A percentile compares a stretch with the other conserved stretches of the same genome.
Conservation (phyloP, 2,329 filamentous ascomycete species). For the Phoma herbarum region DNA sequence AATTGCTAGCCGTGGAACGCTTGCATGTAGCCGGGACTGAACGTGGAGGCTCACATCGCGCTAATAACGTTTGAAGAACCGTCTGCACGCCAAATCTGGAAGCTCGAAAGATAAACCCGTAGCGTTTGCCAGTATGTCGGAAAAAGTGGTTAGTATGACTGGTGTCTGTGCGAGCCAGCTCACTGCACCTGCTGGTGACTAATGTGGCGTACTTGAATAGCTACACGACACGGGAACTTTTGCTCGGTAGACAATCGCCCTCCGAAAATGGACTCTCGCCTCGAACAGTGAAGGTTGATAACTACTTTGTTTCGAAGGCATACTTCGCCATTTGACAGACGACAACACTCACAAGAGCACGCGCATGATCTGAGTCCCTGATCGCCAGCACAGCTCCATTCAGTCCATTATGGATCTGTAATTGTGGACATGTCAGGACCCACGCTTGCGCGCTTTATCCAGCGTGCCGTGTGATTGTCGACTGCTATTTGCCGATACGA, state of each 20-base stretch:
- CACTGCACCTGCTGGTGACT: background rate
- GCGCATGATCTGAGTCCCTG: background rate
- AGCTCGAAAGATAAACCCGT: background rate
- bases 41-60: background rate
- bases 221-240: background rate
- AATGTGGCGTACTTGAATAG: background rate
- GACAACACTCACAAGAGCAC: background rate
- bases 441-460: background rate
- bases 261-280: background rate
- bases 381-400: background rate
- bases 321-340: no score
- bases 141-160: background rate
- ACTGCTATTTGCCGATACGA: background rate
- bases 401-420: background rate
- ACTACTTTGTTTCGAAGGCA: no score
- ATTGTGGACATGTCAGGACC: background rate
- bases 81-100: background rate
- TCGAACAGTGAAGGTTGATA: background rate
- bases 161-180: background rate
- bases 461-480: background rate
- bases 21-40: background rate
- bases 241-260: background rate
- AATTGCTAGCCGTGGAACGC: background rate
- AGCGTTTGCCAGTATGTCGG: background rate
- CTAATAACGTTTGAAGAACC: background rate